Base-by-base conservation (phyloP, 495 filamentous ascomycete genomes). In the Xylaria castorea region DNA sequence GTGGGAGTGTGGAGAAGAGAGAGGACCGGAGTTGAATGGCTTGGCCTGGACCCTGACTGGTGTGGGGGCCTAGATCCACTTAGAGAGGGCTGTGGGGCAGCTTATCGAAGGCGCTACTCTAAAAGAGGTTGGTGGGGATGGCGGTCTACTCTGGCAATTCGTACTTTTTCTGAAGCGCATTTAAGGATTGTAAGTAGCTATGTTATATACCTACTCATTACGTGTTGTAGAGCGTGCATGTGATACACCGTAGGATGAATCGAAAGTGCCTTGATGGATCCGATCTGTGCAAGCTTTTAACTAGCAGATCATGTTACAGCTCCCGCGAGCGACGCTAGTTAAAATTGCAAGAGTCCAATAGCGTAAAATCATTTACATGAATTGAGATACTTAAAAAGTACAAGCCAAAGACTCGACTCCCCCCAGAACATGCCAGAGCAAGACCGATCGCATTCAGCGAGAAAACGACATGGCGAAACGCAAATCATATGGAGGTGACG, bases 391-490 rank as follows among this genome's bases (percentile, higher is more conserved):
- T 7, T 25, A 3, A n/a, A n/a, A n/a, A 53, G 46, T 25, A 25
- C 6, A 12, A 34, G 36, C 44, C 36, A 2, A 64, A 42, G 14
- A 25, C 22, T 36, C 18, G 18, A 12, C 14, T 44, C 16, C 48
- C 46, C 9, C 44, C 65, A 68, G 66, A 76, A 38, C 61, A 79
- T 79, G 75, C 75, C 50, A 71, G 71, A 68, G 68, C 51, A 62
- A 74, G 62, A 38, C 62, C 72, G 57, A 61, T 69, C 58, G 25
- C 51, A 34, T 75, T 65, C 7, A 8, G 66, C 53, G 42, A 68
- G 8, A 66, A 64, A 32, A 48, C 46, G 60, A 27, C 40, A 85
- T 85, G 84, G 81, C 78, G 72, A 85, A 86, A 65, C 80, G 84
- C 40, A 76, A 80, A 53, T 75, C 79, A 53, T 72, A 73, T 40